Evolutionary conservation across 1,284 basidiomycete species (phyloP).

Genomic region (Golubevia sp.): DNA sequence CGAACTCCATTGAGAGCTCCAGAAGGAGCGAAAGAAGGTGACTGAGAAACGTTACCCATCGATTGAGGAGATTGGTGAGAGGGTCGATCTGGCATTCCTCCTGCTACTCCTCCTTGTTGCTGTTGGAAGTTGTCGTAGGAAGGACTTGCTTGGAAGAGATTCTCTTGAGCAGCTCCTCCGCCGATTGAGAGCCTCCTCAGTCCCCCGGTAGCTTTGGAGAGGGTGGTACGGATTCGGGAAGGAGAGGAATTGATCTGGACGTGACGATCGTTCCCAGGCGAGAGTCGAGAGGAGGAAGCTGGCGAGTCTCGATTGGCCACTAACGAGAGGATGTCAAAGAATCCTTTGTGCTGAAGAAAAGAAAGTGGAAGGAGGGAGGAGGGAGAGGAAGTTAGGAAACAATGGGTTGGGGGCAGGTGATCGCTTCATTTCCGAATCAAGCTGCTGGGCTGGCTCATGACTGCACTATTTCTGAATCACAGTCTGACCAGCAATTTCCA

Average conservation of each 20-base stretch:
- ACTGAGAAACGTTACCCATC: constrained; percentile 21
- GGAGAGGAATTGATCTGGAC: not conserved
- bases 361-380: not conserved
- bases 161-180: not conserved
- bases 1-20: constrained; percentile 24
- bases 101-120: constrained; percentile 12
- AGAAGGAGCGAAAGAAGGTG: constrained; percentile 16
- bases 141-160: constrained; percentile 27
- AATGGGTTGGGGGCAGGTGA: not conserved
- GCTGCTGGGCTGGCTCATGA: no score
- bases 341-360: constrained; percentile 38
- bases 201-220: constrained; percentile 36
- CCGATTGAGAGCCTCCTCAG: constrained; percentile 10
- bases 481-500: no score
- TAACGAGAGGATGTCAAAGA: constrained; percentile 49
- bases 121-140: constrained; percentile 13
- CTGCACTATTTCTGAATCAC: no score
- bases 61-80: constrained; percentile 11
- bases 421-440: not conserved
- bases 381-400: not conserved
- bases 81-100: constrained; percentile 11
- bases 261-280: constrained; percentile 1
- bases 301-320: constrained; percentile 30
- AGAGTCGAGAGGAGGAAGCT: not conserved
- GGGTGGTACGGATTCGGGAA: constrained; percentile 19